Base-by-base conservation (phyloP, 306 rosid species). In the Prunus salicina region DNA sequence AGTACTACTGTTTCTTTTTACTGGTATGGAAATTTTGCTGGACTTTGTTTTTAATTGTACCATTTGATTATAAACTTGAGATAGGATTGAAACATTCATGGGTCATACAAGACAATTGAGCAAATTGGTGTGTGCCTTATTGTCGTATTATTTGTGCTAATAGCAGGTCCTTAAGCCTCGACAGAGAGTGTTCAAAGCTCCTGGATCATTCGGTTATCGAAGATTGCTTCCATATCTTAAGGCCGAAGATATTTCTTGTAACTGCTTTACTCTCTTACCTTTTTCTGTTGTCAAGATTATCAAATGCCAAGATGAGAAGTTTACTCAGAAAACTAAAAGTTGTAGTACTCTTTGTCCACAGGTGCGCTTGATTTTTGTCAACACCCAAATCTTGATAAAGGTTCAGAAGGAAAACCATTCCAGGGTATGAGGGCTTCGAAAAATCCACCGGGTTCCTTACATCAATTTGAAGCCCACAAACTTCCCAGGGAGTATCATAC, bases 181-280 rank as follows among this genome's bases (percentile, higher is more conserved):
- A 38, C 77, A 83, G 76, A 94, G 71, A 76, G 82, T 94, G 74
- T 94, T 87, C 79, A 92, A 80, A 78, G 82, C 83, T 20, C 96
- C 93, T 0, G 94, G 97, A 49, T 94, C 97, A 19, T 64, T 90
- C 55, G 85, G 87, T 82, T 94, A 92, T 81, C 73, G 79, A 77
- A 86, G 91, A 88, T 3, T 91, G 83, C 90, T 91, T 74, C 92
- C 96, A 6, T 91, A n/a, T 83, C 76, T 92, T 25, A 79, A 64
- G 87, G 16, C 49, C 4, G 64, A 80, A 71, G 85, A 76, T 58
- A 41, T 76, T 56, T 75, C 87, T 16, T 53, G 93, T 89, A 84
- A 79, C 28, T 63, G 32, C 24, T 68, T 79, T 68, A 46, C 71
- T 75, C 43, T 49, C 50, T 3, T 16, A 3, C 47, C 49, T 75